Evolutionary conservation across 352 stramenopile species (phyloP), one percentile per base, ranked within the genome.

Genomic region (Phytophthora syringae): DNA sequence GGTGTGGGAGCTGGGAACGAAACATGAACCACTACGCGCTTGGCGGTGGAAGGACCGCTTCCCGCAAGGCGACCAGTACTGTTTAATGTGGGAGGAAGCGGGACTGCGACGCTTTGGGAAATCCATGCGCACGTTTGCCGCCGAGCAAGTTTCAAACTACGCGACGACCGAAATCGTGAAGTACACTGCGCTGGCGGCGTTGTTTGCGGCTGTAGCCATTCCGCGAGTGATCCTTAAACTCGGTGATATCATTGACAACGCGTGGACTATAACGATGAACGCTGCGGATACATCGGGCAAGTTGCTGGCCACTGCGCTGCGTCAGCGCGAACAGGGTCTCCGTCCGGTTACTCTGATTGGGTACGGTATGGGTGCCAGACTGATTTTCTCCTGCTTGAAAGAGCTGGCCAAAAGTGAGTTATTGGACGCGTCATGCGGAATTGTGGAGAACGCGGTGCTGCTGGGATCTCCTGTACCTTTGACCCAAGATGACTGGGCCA

Each of bases 351-450:
- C 89, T 1, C 74, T 98, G 18, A 60, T 98, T 24, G 93, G 91
- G 0, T 97, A 97, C 44, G 89, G 86, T 15, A 95, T 98, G 79
- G 93, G 93, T 28, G 93, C 90, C 4, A 72, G 93, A 7, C 40
- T 98, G 11, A 94, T 98, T 39, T 96, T 97, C 36, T 82, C 89
- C 20, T 98, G 92, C 43, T 64, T 98, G 21, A 94, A 97, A 60
- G 79, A 94, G 52, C 69, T 98, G 34, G 81, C 86, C 5, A 85
- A 92, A 57, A 75, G 63, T 21, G 66, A 67, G 0, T 75, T 73
- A 6, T 70, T 86, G 16, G 75, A 89, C 16, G 72, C 80, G 39
- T 86, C 82, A 16, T 86, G 67, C 44, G 88, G 89, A 15, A 91
- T 97, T 42, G 78, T 98, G 5, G 92, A 98, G 37, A 95, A 96